Evolutionary conservation across 257 asterid genomes (phyloP), one percentile per base, ranked within the genome.

Genomic region (Apocynum venetum): DNA sequence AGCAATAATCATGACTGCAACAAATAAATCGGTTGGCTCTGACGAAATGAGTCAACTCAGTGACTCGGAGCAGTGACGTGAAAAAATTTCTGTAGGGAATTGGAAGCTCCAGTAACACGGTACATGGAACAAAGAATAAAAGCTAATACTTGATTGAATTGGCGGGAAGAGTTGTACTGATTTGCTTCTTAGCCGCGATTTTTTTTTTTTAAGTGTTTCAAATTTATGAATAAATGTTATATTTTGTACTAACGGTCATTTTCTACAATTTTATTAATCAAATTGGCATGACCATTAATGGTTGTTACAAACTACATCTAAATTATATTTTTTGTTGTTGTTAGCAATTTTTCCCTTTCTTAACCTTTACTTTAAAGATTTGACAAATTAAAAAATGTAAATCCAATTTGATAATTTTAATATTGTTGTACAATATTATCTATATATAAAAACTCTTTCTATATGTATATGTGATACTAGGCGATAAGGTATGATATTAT

Each of bases 111-210:
- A 51, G 46, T 19, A 64, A 49, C 35, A 6, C 75, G 51, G 65
- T 46, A 20, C 63, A 44, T 35, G 41, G 64, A 59, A 59, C 19
- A 71, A 61, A 49, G 48, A 47, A 66, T 47, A 55, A 53, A 40
- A 5, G 46, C 25, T 38, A 66, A 71, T 35, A 17, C 12, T 48
- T 44, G 56, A 35, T 60, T 35, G 20, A 47, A 67, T 56, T 80
- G 79, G 83, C 83, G 83, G 83, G 83, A 80, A 80, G 71, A 53
- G 49, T 43, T 47, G 31, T 8, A 25, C 49, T 17, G 38, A 79
- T 49, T 51, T 3, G 46, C 56, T 80, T 67, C 38, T 67, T 57
- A 46, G 49, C 74, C 69, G 75, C 70, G 63, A 66, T 15, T 12
- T 35, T 36, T 15, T 19, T 46, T 3, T 67, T 66, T 63, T 15